Base-by-base conservation (phyloP, 805 yeast genomes). In the Saturnispora sekii region DNA sequence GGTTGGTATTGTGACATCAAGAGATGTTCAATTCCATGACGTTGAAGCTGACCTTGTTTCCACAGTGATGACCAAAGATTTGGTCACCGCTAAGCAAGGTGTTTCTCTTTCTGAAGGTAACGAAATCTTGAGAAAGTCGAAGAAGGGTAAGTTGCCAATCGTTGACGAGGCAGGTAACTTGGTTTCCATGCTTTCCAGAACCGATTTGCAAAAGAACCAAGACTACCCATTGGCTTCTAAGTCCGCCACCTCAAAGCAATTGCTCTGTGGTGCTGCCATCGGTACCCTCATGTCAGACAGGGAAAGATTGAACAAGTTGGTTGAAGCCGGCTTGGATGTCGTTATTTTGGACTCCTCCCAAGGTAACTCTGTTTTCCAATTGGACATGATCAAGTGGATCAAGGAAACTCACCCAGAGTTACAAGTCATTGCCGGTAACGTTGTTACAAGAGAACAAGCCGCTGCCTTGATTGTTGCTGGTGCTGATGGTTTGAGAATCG, bases 371-470 rank as follows among this genome's bases (percentile, higher is more conserved):
- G 61, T 84, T 54, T 93, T 82, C 87, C 98, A 93, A 76, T 66
- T 88, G 59, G 79, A 90, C 57, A 84, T 93, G 95, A 75, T 93
- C 68, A 75, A 81, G 70, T 87, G 87, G 89, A 83, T 86, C 70
- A 93, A 93, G 72, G 62, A 67, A 54, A 84, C 76, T 43, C 79
- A 67, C 74, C 87, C 95, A 54, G 76, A 81, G 21, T 71, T 93
- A 59, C 79, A 93, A 69, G 85, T 93, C 53, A 80, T 93, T 68
- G 98, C 94, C 50, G 98, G 98, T 76, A 93, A 93, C 65, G 98
- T 93, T 60, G 97, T 89, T 50, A 89, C 97, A 55, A 84, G 98
- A 68, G 98, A 90, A 68, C 98, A 93, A 75, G 97, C 98, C 56
- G 98, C 98, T 50, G 74, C 79, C 61, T 76, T 93, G 62, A 90